Base-by-base conservation (phyloP, 345 rosid genomes). In the Eucalyptus sp. region DNA sequence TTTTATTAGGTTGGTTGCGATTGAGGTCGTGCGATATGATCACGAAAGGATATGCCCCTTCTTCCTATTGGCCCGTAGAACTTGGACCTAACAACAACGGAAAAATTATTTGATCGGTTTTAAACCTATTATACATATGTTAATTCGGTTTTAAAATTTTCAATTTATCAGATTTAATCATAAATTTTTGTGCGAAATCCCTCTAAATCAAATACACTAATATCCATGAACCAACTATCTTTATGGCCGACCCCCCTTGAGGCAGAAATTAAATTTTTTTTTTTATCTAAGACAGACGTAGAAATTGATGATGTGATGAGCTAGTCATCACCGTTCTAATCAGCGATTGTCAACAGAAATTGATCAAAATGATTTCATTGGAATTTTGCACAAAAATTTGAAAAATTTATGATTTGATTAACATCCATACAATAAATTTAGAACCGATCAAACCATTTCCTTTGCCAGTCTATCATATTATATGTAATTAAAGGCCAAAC, bases 241-340 rank as follows among this genome's bases (percentile, higher is more conserved):
- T 20, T 52, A 8, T 52, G 25, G 58, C 2, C 2, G 2, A 3
- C 10, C 25, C 10, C 56, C 24, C 24, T 7, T 2, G 9, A 52
- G 58, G 58, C 5, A 52, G 1, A n/a, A n/a, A n/a, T n/a, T n/a
- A n/a, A n/a, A n/a, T n/a, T n/a, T n/a, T n/a, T n/a, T n/a, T n/a
- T n/a, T n/a, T n/a, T 20, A 52, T 20, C 0, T 3, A 2, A 52
- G 58, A 52, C 2, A 20, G 5, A 52, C 8, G 10, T 52, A 52
- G 7, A 76, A 76, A 20, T 20, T 6, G 27, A 37, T 37, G 48
- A 41, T 7, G 1, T 10, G 15, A 7, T 2, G 5, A 25, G 24
- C 8, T 3, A 5, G 3, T 20, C 14, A 41, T 41, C 48, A 10
- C 8, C 13, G 5, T 56, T 24, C 6, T 0, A 0, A 16, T 31